phyloP scores from a whole-genome alignment of 345 rosid species.

The Stellera chamaejasme region DNA sequence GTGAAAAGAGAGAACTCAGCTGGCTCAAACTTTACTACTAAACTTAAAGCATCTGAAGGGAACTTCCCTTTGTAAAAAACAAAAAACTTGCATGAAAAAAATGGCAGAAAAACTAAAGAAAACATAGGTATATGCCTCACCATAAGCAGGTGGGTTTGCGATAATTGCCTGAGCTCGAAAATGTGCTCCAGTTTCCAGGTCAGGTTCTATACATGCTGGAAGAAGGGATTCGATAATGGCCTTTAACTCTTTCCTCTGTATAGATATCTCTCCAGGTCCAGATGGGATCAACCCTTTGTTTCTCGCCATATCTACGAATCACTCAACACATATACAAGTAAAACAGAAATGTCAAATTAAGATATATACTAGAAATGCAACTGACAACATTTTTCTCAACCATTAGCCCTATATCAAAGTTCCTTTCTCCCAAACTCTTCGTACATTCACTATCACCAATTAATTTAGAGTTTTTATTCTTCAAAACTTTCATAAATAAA shows the following conservation, averaged over 20 bases:
- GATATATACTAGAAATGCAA: not conserved
- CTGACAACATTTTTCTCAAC: not conserved
- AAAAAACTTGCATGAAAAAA: no score
- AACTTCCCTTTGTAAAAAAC: no score
- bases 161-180: slow-evolving; percentile 97
- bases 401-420: no score
- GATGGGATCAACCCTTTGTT: slow-evolving; percentile 96
- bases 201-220: slow-evolving; percentile 90
- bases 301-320: slow-evolving; percentile 74
- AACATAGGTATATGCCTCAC: slow-evolving; percentile 23
- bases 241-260: slow-evolving; percentile 85
- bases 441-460: no score
- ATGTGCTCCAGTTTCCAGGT: slow-evolving; percentile 55
- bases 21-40: no score
- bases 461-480: no score
- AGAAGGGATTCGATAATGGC: slow-evolving; percentile 94
- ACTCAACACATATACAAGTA: slow-evolving; percentile 1
- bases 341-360: slow-evolving; percentile 1
- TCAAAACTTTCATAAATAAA: no score
- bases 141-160: slow-evolving; percentile 98
- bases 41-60: no score
- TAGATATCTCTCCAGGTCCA: slow-evolving; percentile 86
- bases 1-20: no score
- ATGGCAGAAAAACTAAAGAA: no score
- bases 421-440: no score